phyloP scores from a whole-genome alignment of 2,329 filamentous ascomycete genomes.

The Chrysosporium keratinophilum region DNA sequence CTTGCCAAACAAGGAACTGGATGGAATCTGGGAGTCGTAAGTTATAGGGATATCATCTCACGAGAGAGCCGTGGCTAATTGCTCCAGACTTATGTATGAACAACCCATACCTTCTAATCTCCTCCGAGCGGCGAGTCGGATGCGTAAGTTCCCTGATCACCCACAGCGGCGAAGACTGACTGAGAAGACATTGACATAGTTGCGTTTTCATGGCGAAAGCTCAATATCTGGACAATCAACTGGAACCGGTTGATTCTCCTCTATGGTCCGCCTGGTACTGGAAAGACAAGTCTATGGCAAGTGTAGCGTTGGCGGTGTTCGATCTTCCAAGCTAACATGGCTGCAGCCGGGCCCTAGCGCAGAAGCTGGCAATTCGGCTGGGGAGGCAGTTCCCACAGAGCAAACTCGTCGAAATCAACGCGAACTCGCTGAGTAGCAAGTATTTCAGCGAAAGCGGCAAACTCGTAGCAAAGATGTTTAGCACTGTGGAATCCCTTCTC shows the following conservation, averaged over 20 bases:
- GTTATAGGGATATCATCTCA: conserved; percentile 1
- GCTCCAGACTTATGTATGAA: conserved; percentile 34
- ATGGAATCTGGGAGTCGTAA: conserved; percentile 38
- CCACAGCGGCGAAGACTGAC: not conserved
- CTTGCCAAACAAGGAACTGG: conserved; percentile 33
- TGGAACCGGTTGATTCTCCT: conserved; percentile 57
- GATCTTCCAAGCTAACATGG: conserved; percentile 3
- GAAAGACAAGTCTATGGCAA: conserved; percentile 50
- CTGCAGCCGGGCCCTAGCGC: conserved; percentile 35
- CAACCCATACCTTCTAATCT: conserved; percentile 33
- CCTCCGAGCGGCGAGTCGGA: conserved; percentile 33
- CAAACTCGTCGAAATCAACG: conserved; percentile 40
- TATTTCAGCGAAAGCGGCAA: conserved; percentile 42
- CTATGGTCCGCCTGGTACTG: conserved; percentile 88
- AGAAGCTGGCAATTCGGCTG: conserved; percentile 42
- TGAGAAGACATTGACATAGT: conserved; percentile 16
- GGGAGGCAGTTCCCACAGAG: conserved; percentile 31
- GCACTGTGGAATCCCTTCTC: conserved; percentile 29
- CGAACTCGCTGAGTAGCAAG: conserved; percentile 39
- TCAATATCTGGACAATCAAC: conserved; percentile 32
- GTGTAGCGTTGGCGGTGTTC: not conserved
- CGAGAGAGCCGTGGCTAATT: not conserved
- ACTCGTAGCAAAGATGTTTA: conserved; percentile 36
- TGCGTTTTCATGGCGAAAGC: conserved; percentile 25
- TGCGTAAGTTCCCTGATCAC: conserved; percentile 23